These are phyloP conservation scores for Ascoidea rubescens DNA, from an alignment of 805 yeast species.

Conservation along the genomic window DNA sequence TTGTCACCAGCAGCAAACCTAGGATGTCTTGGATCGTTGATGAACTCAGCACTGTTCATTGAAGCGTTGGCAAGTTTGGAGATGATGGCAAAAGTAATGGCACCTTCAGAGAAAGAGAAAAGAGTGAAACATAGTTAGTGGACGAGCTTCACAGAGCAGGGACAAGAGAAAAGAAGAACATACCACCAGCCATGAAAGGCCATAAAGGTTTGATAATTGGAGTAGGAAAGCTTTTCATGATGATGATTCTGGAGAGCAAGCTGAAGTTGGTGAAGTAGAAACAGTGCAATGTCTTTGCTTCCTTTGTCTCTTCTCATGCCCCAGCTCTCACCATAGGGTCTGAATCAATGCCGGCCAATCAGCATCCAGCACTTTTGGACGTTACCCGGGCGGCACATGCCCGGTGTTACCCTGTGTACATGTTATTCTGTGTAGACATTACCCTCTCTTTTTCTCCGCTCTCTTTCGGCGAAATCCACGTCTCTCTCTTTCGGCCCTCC, in stretches of 20 bases:
- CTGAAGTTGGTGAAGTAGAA: no score
- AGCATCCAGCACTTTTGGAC: no score
- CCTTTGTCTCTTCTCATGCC: no score
- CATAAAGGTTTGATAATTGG: slow-evolving; percentile 54
- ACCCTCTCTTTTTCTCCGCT: no score
- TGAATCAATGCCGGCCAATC: no score
- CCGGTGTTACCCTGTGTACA: no score
- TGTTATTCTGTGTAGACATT: no score
- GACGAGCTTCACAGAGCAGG: neutral
- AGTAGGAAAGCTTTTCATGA: slow-evolving; percentile 27
- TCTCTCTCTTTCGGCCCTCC: no score
- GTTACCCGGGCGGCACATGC: no score
- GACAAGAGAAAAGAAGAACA: slow-evolving; percentile 17
- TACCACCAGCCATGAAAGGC: slow-evolving; percentile 84
- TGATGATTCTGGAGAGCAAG: neutral
- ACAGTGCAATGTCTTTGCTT: no score
- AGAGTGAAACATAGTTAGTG: neutral
- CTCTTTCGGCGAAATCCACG: no score
- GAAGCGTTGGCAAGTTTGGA: slow-evolving; percentile 57
- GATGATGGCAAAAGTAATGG: slow-evolving; percentile 54
- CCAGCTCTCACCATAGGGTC: no score
- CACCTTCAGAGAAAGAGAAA: slow-evolving; percentile 13
- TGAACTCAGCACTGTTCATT: slow-evolving; percentile 64
- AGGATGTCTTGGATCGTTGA: slow-evolving; percentile 95
- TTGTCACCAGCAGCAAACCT: slow-evolving; percentile 53